phyloP scores from a whole-genome alignment of 2,329 filamentous ascomycete species.

The Magnaporthiopsis rhizophila region DNA sequence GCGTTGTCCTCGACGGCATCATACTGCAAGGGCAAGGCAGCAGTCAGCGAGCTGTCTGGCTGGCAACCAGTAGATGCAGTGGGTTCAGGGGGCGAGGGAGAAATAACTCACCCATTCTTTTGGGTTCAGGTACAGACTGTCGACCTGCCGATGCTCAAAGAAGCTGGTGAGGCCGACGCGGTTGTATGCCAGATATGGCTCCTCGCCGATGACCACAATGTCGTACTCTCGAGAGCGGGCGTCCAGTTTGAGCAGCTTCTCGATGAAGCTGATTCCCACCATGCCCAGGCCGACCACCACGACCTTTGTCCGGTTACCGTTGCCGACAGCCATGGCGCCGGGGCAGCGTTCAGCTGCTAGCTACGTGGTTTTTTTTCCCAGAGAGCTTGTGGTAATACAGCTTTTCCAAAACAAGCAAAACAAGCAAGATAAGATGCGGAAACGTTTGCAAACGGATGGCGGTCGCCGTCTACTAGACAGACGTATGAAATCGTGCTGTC shows the following conservation, averaged over 20 bases:
- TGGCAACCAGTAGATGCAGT: too few species aligned
- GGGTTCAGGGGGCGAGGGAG: too few species aligned
- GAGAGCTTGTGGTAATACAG: neutral
- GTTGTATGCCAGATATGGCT: slow-evolving; percentile 83
- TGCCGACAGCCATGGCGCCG: slow-evolving; percentile 26
- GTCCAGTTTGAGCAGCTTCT: slow-evolving; percentile 83
- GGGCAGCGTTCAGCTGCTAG: neutral
- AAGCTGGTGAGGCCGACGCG: slow-evolving; percentile 83
- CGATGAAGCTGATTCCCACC: slow-evolving; percentile 84
- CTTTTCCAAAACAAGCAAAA: neutral
- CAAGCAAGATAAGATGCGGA: neutral
- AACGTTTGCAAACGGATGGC: neutral
- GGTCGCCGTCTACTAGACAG: neutral
- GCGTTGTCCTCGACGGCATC: slow-evolving; percentile 56
- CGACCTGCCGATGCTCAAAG: slow-evolving; percentile 77
- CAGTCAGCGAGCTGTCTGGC: neutral
- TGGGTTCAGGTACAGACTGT: slow-evolving; percentile 83
- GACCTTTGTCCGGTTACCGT: slow-evolving; percentile 51
- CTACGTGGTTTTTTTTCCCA: neutral
- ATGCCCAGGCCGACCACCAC: slow-evolving; percentile 86
- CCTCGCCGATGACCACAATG: slow-evolving; percentile 79
- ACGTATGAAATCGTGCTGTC: neutral
- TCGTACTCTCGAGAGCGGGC: slow-evolving; percentile 67
- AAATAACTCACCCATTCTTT: slow-evolving; percentile 60
- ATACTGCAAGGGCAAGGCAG: slow-evolving; percentile 52